These are phyloP conservation scores for Tolypocladium amazonense DNA, from an alignment of 2,329 filamentous ascomycete species.

Conservation along the genomic window DNA sequence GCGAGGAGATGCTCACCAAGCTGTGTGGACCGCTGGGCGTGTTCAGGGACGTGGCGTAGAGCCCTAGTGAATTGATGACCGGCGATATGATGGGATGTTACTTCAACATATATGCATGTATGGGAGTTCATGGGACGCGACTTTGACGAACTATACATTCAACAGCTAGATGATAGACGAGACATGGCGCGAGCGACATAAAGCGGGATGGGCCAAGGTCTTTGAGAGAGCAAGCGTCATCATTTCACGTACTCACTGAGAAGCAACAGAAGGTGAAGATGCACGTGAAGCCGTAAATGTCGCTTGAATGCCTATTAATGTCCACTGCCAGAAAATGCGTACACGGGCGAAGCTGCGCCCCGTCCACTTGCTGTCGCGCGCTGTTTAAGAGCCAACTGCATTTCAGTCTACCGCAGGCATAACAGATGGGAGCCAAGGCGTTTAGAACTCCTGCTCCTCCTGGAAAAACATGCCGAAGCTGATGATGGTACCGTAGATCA, in stretches of 20 bases:
- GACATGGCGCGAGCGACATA: background rate
- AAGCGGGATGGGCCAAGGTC: background rate
- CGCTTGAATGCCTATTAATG: background rate
- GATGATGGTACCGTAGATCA: constrained; percentile 98
- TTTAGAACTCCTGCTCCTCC: constrained; percentile 89
- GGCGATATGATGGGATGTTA: constrained; percentile 4
- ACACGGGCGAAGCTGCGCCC: background rate
- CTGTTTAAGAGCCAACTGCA: background rate
- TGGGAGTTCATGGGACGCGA: constrained; percentile 11
- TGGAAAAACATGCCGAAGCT: constrained; percentile 98
- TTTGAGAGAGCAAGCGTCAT: background rate
- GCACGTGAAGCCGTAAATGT: background rate
- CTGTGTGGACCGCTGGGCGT: constrained; percentile 46
- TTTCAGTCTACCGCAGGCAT: background rate
- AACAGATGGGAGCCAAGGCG: background rate
- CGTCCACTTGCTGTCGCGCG: background rate
- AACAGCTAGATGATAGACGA: background rate
- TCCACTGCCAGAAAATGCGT: background rate
- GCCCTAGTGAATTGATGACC: constrained; percentile 1
- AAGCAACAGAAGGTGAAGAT: background rate
- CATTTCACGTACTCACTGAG: background rate
- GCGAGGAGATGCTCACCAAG: constrained; percentile 84
- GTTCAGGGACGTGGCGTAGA: constrained; percentile 27
- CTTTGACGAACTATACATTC: background rate
- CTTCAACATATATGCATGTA: constrained; percentile 23